These are phyloP conservation scores for Debaryomyces subglobosus DNA, from an alignment of 1,139 yeast species.

Conservation along the genomic window DNA sequence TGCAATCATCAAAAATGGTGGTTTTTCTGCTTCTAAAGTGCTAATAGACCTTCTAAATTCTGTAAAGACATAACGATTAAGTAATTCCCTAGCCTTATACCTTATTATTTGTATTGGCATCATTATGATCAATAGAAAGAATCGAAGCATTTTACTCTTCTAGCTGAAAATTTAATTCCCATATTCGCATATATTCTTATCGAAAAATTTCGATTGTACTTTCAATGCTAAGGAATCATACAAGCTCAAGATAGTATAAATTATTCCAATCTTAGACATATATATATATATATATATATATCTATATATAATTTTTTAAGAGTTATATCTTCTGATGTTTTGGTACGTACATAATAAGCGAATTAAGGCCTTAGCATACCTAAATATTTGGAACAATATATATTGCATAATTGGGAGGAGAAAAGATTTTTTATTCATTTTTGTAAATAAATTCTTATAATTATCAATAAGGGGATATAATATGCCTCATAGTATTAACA, in stretches of 20 bases:
- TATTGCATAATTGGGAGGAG: background rate
- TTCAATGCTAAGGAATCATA: background rate
- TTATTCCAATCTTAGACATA: no score
- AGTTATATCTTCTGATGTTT: background rate
- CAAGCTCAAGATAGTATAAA: no score
- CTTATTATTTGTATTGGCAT: conserved; percentile 8
- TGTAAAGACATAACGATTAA: background rate
- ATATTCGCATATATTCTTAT: background rate
- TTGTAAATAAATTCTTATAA: background rate
- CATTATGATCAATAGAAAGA: background rate
- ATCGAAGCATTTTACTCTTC: background rate
- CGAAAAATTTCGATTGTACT: background rate
- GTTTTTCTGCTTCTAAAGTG: conserved; percentile 17
- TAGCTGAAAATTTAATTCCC: background rate
- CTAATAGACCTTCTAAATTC: conserved; percentile 6
- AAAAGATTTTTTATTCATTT: background rate
- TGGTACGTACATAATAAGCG: no score
- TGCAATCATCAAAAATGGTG: conserved; percentile 45
- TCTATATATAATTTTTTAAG: no score
- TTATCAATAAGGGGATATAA: background rate
- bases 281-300: no score
- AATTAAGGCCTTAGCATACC: no score
- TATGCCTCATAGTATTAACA: background rate
- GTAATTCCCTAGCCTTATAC: background rate
- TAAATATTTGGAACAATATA: no score